Evolutionary conservation across 768 basidiomycete species (phyloP).

Genomic region (Tylopilus vinaceipallidus): DNA sequence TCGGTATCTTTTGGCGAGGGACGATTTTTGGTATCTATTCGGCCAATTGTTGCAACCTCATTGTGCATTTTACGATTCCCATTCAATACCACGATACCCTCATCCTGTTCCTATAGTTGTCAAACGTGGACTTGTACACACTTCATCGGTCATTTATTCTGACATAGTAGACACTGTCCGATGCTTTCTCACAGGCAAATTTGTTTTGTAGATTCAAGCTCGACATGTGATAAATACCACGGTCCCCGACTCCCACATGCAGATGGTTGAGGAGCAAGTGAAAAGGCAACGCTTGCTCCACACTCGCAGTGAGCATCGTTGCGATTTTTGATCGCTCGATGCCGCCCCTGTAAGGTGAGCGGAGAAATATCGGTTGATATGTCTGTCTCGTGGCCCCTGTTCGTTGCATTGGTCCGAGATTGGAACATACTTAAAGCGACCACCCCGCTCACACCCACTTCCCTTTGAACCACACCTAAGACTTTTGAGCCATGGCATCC

Average conservation of each 20-base stretch:
- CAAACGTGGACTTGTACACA: conserved; percentile 25
- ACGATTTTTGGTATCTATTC: conserved; percentile 31
- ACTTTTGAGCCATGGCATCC: conserved; percentile 32
- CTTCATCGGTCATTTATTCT: conserved; percentile 11
- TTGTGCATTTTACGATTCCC: conserved; percentile 31
- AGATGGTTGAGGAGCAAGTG: not conserved
- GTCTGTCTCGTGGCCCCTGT: not conserved
- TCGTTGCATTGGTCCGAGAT: not conserved
- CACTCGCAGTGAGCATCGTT: not conserved
- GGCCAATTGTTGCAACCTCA: conserved; percentile 25
- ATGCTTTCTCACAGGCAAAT: conserved; percentile 10
- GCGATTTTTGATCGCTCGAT: too few relatives aligned
- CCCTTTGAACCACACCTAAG: not conserved
- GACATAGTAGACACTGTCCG: conserved; percentile 15
- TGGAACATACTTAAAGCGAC: conserved; percentile 1
- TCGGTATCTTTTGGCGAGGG: conserved; percentile 16
- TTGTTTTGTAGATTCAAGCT: conserved; percentile 24
- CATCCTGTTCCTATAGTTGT: conserved; percentile 31
- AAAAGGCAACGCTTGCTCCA: not conserved
- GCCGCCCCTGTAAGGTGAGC: not conserved
- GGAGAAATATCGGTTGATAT: conserved; percentile 19
- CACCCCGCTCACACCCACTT: not conserved
- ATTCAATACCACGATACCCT: conserved; percentile 36
- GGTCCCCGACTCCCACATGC: not conserved
- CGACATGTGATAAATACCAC: conserved; percentile 5